Evolutionary conservation across 2,329 filamentous ascomycete species (phyloP), one percentile per base, ranked within the genome.

Genomic region (Pleomassaria siparia): DNA sequence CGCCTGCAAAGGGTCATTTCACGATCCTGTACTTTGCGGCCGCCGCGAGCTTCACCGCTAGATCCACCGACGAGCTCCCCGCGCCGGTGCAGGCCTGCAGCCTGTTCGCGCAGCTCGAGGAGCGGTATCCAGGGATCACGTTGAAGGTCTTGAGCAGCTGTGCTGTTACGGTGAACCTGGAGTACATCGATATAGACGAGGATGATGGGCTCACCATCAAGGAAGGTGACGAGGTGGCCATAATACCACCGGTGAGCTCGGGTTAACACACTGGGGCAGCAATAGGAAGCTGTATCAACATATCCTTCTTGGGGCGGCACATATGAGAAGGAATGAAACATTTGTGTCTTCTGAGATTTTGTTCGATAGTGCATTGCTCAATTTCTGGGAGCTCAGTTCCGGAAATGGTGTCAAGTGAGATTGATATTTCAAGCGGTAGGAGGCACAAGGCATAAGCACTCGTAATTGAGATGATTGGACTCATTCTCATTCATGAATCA

Each of bases 191-290:
- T 64, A 59, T 89, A 10, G 76, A 80, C n/a, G 75, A 80, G 10
- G 74, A 77, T 4, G 76, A 76, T 32, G 71, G 72, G 25, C 70
- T 76, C 21, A 66, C 82, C 46, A 87, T 95, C 47, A 72, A 83
- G 43, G 82, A 83, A 53, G 88, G 86, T 22, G 89, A 95, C 64
- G 90, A 95, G 73, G 88, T 95, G 46, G 90, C 87, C 33, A 87
- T 95, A 28, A 92, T 95, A 47, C 89, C 90, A 26, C 89, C 90
- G 9, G 90, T 95, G 56, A 95, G 89, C 76, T 91, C 89, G 29
- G 89, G 89, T 4, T 94, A 69, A 80, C n/a, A 11, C 3, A 12
- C 16, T 18, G 16, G 32, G 15, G 12, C n/a, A 37, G 35, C 7
- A 13, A 4, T 4, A 7, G 7, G 20, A 9, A 5, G 5, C 16